Evolutionary conservation across 345 rosid genomes (phyloP).

Genomic region (Pistacia vera): DNA sequence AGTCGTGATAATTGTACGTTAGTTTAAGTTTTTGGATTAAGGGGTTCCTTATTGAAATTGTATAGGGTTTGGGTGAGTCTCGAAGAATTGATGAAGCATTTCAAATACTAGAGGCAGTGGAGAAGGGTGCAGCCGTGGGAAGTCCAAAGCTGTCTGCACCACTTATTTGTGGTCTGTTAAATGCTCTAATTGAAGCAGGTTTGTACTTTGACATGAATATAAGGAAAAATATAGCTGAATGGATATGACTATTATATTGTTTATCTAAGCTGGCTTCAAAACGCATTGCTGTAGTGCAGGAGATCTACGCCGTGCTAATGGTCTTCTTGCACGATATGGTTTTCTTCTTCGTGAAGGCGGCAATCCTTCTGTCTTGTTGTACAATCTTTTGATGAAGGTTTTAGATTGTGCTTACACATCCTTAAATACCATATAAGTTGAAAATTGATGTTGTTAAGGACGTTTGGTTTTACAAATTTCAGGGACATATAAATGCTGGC

Average conservation of each 20-base stretch:
- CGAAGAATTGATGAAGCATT: conserved; percentile 76
- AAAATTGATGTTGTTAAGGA: not conserved
- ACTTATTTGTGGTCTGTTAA: conserved; percentile 56
- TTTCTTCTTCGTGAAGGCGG: conserved; percentile 56
- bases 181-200: conserved; percentile 67
- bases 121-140: conserved; percentile 58
- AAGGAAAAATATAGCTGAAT: not conserved
- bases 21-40: too few species aligned
- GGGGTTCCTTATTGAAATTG: not conserved
- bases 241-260: not conserved
- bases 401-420: conserved; percentile 10
- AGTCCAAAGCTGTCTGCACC: conserved; percentile 56
- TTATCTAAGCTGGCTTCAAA: conserved; percentile 3
- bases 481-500: conserved; percentile 62
- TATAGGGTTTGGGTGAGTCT: conserved; percentile 68
- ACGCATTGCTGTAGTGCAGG: conserved; percentile 70
- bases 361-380: conserved; percentile 48
- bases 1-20: too few species aligned
- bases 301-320: conserved; percentile 79
- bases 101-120: conserved; percentile 63
- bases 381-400: conserved; percentile 83
- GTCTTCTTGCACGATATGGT: conserved; percentile 74
- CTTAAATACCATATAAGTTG: not conserved
- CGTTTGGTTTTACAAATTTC: conserved; percentile 17
- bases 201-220: not conserved